Conservation (phyloP, 164 flowering plant species). For the Piper longum region DNA sequence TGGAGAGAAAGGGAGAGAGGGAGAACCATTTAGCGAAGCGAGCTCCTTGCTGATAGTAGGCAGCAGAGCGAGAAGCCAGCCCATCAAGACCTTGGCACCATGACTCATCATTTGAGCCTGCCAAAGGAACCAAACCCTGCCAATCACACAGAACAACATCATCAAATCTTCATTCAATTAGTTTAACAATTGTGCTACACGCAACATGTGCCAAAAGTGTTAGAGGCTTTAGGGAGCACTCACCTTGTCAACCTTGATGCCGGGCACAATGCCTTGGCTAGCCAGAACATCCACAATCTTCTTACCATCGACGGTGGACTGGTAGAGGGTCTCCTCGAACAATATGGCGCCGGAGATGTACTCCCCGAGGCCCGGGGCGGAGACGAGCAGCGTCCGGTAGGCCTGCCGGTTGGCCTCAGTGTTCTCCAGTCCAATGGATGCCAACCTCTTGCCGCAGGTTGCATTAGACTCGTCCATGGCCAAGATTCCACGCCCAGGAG, state of each 20-base stretch:
- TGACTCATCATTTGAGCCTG: slow-evolving; percentile 76
- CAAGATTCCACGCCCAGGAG: slow-evolving; percentile 30
- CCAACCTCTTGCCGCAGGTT: too few relatives aligned
- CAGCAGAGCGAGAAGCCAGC: slow-evolving; percentile 79
- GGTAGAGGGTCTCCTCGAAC: too few relatives aligned
- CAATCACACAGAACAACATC: not conserved
- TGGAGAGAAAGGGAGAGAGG: slow-evolving; percentile 9
- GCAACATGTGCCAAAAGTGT: too few relatives aligned
- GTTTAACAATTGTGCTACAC: not conserved
- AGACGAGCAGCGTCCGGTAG: slow-evolving; percentile 51
- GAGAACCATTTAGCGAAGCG: slow-evolving; percentile 82
- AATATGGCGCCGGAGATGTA: too few relatives aligned
- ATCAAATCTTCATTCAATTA: not conserved
- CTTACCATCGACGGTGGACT: slow-evolving; percentile 32
- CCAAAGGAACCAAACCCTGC: slow-evolving; percentile 79
- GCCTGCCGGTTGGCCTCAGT: too few relatives aligned
- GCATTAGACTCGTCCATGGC: too few relatives aligned
- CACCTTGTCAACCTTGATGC: slow-evolving; percentile 94
- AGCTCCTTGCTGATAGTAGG: slow-evolving; percentile 90
- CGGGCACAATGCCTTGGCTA: slow-evolving; percentile 72
- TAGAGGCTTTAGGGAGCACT: not conserved
- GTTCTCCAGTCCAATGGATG: too few relatives aligned
- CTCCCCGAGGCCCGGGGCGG: slow-evolving; percentile 71
- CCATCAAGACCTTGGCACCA: slow-evolving; percentile 99
- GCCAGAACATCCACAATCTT: slow-evolving; percentile 67